These are phyloP conservation scores for Phytophthora hibernalis DNA, from an alignment of 352 stramenopile species.

Conservation along the genomic window DNA sequence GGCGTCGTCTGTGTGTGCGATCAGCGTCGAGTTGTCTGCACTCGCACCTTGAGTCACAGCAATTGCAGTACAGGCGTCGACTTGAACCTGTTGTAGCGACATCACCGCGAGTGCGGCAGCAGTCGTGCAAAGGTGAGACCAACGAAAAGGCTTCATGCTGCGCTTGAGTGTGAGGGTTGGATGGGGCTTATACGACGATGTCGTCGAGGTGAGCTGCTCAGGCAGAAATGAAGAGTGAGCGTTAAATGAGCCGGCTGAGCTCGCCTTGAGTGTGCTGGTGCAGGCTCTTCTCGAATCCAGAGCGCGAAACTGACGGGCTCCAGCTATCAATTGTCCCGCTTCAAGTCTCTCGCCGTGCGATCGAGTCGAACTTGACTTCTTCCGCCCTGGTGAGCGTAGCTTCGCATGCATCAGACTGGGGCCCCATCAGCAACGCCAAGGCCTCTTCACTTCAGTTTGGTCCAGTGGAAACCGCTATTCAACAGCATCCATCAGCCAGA, in stretches of 20 bases:
- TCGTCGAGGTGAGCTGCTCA: constrained; percentile 17
- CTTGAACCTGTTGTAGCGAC: constrained; percentile 15
- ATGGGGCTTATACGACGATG: constrained; percentile 6
- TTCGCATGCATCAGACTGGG: constrained; percentile 20
- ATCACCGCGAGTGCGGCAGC: constrained; percentile 15
- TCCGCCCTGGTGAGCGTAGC: constrained; percentile 13
- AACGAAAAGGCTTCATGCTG: constrained; percentile 32
- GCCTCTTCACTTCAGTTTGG: constrained; percentile 22
- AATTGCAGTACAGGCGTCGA: constrained; percentile 89
- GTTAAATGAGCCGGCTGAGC: background rate
- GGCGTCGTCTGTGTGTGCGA: constrained; percentile 90
- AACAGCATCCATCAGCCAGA: background rate
- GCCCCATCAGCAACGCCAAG: constrained; percentile 17
- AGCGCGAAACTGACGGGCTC: constrained; percentile 24
- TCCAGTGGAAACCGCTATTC: background rate
- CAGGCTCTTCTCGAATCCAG: constrained; percentile 4
- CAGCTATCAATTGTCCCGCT: constrained; percentile 16
- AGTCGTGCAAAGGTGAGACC: constrained; percentile 6
- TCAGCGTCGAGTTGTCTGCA: constrained; percentile 83
- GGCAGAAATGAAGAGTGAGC: constrained; percentile 31
- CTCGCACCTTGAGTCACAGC: constrained; percentile 80
- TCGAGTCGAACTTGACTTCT: constrained; percentile 14
- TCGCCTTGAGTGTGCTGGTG: background rate
- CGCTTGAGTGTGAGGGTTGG: background rate
- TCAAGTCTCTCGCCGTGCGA: constrained; percentile 29